A percentile compares a stretch with the other conserved stretches of the same genome.
phyloP scores from a whole-genome alignment of 2,329 filamentous ascomycete genomes.

The Aspergillus fijiensis region DNA sequence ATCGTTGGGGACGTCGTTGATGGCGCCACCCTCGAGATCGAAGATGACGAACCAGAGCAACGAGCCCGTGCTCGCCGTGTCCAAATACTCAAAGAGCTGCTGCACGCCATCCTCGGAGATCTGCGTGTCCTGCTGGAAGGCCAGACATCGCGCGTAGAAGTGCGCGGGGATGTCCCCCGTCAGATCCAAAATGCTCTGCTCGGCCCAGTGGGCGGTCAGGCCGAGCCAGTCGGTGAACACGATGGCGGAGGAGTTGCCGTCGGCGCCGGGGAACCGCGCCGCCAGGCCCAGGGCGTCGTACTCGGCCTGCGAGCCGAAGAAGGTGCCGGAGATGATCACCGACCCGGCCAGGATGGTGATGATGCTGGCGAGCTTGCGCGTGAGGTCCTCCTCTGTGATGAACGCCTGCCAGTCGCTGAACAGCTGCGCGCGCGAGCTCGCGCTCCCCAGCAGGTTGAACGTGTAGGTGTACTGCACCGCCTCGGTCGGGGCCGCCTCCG shows the following conservation, averaged over 20 bases:
- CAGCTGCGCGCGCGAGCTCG: conserved; percentile 49
- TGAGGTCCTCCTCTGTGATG: conserved; percentile 54
- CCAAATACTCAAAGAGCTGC: conserved; percentile 57
- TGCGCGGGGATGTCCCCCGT: conserved; percentile 45
- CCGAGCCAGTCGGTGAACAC: conserved; percentile 33
- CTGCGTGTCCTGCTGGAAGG: conserved; percentile 51
- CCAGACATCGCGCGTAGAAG: conserved; percentile 60
- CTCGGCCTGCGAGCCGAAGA: conserved; percentile 60
- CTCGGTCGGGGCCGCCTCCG: conserved; percentile 36
- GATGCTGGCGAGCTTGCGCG: conserved; percentile 58
- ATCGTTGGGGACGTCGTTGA: conserved; percentile 55
- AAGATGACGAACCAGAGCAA: conserved; percentile 63
- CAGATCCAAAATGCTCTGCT: conserved; percentile 26
- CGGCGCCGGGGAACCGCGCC: conserved; percentile 23
- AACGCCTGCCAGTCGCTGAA: conserved; percentile 61
- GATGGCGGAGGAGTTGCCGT: conserved; percentile 18
- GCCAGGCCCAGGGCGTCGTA: conserved; percentile 46
- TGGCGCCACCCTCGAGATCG: conserved; percentile 61
- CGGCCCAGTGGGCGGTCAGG: conserved; percentile 26
- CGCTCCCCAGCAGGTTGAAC: conserved; percentile 47
- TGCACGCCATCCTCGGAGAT: conserved; percentile 49
- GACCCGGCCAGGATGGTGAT: conserved; percentile 57
- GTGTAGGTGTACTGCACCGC: conserved; percentile 61
- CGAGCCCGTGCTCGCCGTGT: conserved; percentile 51
- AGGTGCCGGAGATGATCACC: conserved; percentile 60